Evolutionary conservation across 495 filamentous ascomycete genomes (phyloP), one percentile per base, ranked within the genome.

Genomic region (Penicillium dipodomyicola): DNA sequence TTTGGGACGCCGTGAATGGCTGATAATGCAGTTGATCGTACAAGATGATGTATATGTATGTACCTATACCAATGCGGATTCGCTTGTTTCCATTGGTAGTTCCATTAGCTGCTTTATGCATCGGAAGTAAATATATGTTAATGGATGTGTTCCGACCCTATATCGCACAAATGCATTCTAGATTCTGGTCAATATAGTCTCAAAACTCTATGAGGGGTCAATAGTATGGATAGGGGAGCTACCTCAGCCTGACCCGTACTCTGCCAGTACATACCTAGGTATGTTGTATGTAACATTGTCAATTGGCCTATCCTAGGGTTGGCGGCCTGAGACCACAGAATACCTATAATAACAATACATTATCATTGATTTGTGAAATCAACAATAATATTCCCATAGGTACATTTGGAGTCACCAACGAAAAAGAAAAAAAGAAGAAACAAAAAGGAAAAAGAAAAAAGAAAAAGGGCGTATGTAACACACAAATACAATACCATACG

Each of bases 401-500:
- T 19, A 29, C 25, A 29, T 23, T 20, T 7, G 15, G 4, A n/a
- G 14, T n/a, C 12, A 46, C 11, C 22, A 20, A 42, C n/a, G 23
- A 32, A 9, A 8, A 14, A 52, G 15, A 42, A 25, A 10, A 51
- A 22, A 19, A 29, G 22, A 10, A 40, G n/a, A 39, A 39, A 32
- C n/a, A 10, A 30, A 41, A 19, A 29, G n/a, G 5, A 40, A 25
- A 11, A 12, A 29, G 19, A 29, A 52, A 2, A 30, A 27, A 14
- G 17, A 20, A 7, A 37, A 23, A 52, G 49, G 35, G 39, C 43
- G 50, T 52, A 52, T 52, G 50, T 52, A 52, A 52, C 50, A 42
- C 50, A 15, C 35, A 23, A 39, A 46, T 54, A 54, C 42, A 37
- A 23, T 54, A 54, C 52, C 41, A 47, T 54, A 54, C 52, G 52